Base-by-base conservation (phyloP, 768 basidiomycete species). In the Rhizopogon roseolus region DNA sequence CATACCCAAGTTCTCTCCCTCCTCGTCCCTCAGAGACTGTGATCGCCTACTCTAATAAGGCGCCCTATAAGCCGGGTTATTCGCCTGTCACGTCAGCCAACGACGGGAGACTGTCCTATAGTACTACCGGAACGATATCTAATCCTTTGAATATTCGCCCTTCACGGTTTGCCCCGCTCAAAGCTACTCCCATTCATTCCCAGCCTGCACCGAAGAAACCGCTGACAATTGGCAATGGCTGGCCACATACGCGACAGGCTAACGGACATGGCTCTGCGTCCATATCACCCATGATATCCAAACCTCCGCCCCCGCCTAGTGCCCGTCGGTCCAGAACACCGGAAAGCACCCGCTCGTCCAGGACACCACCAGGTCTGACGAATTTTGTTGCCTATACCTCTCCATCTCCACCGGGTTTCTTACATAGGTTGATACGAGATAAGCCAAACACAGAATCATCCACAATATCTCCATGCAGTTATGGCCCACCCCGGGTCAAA, bases 81-180 rank as follows among this genome's bases (percentile, higher is more conserved):
- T 57, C 59, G 19, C 64, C 64, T 22, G 29, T 69, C 44, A 68
- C 49, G 11, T 67, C 69, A 17, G 62, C 68, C 14, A 66, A 34
- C 29, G 67, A 68, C 41, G 59, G 60, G 25, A 63, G 64, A 3
- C 52, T 77, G 22, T 73, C 71, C 2, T 73, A 71, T 55, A 73
- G 77, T 34, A 60, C 73, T n/a, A 59, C 68, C 6, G 76, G 75
- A 10, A 72, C 79, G 8, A 62, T 73, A 25, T 74, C 71, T 0
- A 85, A 85, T 61, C 81, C 82, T 22, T 64, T 85, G 39, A 73
- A 71, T 44, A 84, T 85, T 50, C 71, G 75, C 25, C 80, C 84
- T 13, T 79, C 82, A 13, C 60, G 62, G 45, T 49, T 44, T 32
- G 46, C 55, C n/a, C 66, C 53, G 6, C 56, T 48, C 34, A 48